phyloP scores from a whole-genome alignment of 1,284 basidiomycete species.

The Leccinum solheimii region DNA sequence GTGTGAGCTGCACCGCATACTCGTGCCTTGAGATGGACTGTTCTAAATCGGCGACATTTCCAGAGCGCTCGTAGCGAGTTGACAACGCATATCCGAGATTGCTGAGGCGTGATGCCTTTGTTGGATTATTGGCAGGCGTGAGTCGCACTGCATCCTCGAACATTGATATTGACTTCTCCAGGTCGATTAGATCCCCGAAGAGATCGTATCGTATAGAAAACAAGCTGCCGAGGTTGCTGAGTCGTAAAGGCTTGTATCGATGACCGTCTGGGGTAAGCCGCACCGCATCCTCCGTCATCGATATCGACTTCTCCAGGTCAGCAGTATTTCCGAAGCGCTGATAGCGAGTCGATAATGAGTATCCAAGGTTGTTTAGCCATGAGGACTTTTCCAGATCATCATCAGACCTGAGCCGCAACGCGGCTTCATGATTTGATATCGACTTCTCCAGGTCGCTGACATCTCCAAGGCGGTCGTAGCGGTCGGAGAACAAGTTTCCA shows the following conservation, averaged over 20 bases:
- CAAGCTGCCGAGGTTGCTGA: not conserved
- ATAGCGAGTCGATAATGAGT: not conserved
- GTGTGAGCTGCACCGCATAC: not conserved
- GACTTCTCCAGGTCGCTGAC: not conserved
- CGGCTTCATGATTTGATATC: not conserved
- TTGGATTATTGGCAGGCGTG: not conserved
- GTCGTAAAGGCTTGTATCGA: not conserved
- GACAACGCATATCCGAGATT: not conserved
- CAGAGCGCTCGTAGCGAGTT: not conserved
- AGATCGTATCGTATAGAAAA: too few species aligned
- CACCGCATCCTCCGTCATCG: not conserved
- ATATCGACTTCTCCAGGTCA: not conserved
- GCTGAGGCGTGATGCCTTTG: not conserved
- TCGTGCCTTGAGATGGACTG: not conserved
- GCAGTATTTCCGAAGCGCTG: not conserved
- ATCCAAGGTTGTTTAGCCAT: not conserved
- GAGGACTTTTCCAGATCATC: not conserved
- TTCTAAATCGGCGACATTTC: not conserved
- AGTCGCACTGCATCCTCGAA: not conserved
- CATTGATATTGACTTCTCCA: too few species aligned
- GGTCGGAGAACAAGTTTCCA: not conserved
- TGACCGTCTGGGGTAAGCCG: not conserved
- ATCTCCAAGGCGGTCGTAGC: not conserved
- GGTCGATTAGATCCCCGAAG: too few species aligned
- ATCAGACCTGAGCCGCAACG: not conserved